Base-by-base conservation (phyloP, 2,329 filamentous ascomycete species). In the Hymenoscyphus infarciens region DNA sequence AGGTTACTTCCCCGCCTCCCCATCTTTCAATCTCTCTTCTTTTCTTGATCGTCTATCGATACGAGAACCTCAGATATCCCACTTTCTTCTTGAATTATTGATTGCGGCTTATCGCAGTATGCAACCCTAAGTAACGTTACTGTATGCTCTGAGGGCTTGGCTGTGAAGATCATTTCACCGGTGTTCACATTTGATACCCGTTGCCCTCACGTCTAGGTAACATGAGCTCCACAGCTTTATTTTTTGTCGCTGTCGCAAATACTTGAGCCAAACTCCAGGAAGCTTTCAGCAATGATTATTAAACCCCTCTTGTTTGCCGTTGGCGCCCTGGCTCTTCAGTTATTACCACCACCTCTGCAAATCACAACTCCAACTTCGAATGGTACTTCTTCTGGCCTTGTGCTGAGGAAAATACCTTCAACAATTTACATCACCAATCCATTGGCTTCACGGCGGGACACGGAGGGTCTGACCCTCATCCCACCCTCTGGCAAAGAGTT, bases 401-500 rank as follows among this genome's bases (percentile, higher is more conserved):
- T 13, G 2, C 1, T 22, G 3, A 52, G 45, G 19, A 25, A 52
- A 22, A 22, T 52, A 4, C 45, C 19, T 25, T 8, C 0, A 25
- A 52, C 19, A 1, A 52, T 52, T 4, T 25, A 52, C 25, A 13
- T 52, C n/a, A 52, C 45, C n/a, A 52, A 52, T 11, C 4, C 5
- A 25, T 22, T 52, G 19, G 45, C 45, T 22, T 52, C 19, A 22
- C 2, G 22, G 19, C 8, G 45, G 45, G 45, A 52, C 25, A 13
- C 19, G 1, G 45, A 52, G 19, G 45, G 45, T 52, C 11, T 52
- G 64, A 84, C 81, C 0, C 70, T 82, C n/a, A 83, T 84, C n/a
- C 82, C 82, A 1, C 82, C 81, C 1, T 81, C 77, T 0, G 71
- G 84, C 2, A 68, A 67, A 10, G 74, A 79, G 2, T 84, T 84